phyloP scores from a whole-genome alignment of 2,329 filamentous ascomycete species.

The Colletotrichum filicis region DNA sequence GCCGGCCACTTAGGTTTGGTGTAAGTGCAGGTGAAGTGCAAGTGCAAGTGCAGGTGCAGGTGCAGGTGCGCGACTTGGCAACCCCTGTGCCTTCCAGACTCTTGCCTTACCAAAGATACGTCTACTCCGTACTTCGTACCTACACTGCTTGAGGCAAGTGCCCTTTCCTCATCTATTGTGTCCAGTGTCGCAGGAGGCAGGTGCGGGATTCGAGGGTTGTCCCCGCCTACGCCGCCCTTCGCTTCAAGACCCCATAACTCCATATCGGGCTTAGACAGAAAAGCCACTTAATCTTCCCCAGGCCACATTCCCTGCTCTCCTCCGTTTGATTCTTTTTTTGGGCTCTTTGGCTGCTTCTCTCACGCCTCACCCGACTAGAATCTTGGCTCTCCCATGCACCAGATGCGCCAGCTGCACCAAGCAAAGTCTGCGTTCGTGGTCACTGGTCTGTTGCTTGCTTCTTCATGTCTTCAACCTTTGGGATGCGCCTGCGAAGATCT shows the following conservation, averaged over 20 bases:
- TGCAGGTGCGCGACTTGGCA: not conserved
- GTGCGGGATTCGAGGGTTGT: slow-evolving; percentile 3
- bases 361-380: not conserved
- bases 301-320: slow-evolving; percentile 5
- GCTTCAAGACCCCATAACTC: not conserved
- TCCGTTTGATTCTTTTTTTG: slow-evolving; percentile 14
- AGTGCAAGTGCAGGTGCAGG: not conserved
- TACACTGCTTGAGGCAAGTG: no score
- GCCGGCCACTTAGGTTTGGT: not conserved
- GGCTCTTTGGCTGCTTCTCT: slow-evolving; percentile 1
- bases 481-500: not conserved
- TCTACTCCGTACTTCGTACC: no score
- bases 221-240: not conserved
- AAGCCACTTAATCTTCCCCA: slow-evolving; percentile 27
- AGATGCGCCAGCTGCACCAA: no score
- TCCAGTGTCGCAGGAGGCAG: not conserved
- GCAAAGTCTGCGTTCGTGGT: not conserved
- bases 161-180: not conserved
- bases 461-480: slow-evolving; percentile 18
- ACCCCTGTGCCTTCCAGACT: not conserved
- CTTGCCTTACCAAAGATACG: not conserved
- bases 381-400: not conserved
- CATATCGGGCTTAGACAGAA: not conserved
- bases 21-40: not conserved
- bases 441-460: slow-evolving; percentile 17